These are phyloP conservation scores for Jatropha curcas DNA, from an alignment of 345 rosid species.

Conservation along the genomic window DNA sequence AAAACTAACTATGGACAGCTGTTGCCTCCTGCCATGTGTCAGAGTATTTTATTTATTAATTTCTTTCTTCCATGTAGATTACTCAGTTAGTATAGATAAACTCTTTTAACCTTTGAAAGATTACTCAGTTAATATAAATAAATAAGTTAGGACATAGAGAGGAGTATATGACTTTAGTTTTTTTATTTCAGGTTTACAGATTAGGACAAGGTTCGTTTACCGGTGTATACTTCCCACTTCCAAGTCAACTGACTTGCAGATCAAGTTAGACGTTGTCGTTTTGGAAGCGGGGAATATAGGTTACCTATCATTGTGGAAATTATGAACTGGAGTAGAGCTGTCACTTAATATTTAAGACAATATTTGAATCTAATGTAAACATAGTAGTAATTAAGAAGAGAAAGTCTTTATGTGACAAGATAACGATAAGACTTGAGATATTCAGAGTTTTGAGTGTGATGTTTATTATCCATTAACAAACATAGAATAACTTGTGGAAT, in stretches of 20 bases:
- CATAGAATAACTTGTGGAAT: too few relatives aligned
- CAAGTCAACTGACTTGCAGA: not conserved
- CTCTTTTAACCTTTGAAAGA: too few relatives aligned
- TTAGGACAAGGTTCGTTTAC: not conserved
- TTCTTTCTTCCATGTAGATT: not conserved
- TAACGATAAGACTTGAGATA: too few relatives aligned
- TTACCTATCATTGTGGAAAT: not conserved
- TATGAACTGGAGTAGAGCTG: not conserved
- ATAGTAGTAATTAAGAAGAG: too few relatives aligned
- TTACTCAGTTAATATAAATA: too few relatives aligned
- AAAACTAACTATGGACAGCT: slow-evolving; percentile 2
- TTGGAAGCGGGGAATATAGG: not conserved
- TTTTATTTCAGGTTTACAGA: not conserved
- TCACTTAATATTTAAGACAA: too few relatives aligned
- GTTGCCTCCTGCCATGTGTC: not conserved
- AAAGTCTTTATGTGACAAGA: too few relatives aligned
- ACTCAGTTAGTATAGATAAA: too few relatives aligned
- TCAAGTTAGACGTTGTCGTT: not conserved
- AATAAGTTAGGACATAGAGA: too few relatives aligned
- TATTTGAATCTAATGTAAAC: too few relatives aligned
- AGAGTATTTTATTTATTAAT: not conserved
- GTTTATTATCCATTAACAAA: too few relatives aligned
- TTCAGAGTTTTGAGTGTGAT: too few relatives aligned
- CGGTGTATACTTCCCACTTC: not conserved
- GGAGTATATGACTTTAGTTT: not conserved